A percentile compares a stretch with the other conserved stretches of the same genome.
These are phyloP conservation scores for Mycena kentingensis DNA, from an alignment of 768 basidiomycete species.

Conservation along the genomic window DNA sequence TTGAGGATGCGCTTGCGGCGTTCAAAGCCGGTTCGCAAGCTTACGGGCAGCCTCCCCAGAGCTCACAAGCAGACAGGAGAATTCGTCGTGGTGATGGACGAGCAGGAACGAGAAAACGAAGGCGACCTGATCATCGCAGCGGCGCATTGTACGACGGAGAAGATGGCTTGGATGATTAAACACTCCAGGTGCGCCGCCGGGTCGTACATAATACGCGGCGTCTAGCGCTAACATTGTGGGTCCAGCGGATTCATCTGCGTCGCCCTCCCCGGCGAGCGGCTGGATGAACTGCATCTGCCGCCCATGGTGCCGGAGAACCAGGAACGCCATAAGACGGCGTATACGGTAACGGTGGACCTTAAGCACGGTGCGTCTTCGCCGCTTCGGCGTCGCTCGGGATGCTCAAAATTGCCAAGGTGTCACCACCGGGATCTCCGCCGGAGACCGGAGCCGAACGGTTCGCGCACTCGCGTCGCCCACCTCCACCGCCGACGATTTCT, in stretches of 20 bases:
- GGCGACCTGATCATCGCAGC: constrained; percentile 94
- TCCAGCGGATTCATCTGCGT: constrained; percentile 92
- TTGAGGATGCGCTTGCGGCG: no score
- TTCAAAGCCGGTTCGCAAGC: no score
- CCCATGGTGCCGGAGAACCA: constrained; percentile 93
- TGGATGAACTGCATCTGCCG: constrained; percentile 78
- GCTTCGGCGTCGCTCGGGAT: neutral
- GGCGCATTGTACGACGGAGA: constrained; percentile 82
- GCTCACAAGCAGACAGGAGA: no score
- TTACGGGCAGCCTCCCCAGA: no score
- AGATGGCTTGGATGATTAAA: constrained; percentile 99
- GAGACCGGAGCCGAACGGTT: constrained; percentile 88
- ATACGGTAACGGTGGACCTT: constrained; percentile 95
- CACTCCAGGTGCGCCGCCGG: constrained; percentile 82
- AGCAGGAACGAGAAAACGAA: constrained; percentile 94
- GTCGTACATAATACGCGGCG: constrained; percentile 21
- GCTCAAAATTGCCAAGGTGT: constrained; percentile 57
- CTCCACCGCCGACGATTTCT: constrained; percentile 68
- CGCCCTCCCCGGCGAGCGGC: constrained; percentile 72
- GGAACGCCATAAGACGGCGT: constrained; percentile 91
- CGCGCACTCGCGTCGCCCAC: constrained; percentile 73
- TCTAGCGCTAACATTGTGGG: neutral
- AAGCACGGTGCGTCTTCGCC: constrained; percentile 62
- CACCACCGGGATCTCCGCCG: constrained; percentile 95
- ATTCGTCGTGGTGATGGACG: no score